These are phyloP conservation scores for Moesziomyces sp. DNA, from an alignment of 1,284 basidiomycete species.

Conservation along the genomic window DNA sequence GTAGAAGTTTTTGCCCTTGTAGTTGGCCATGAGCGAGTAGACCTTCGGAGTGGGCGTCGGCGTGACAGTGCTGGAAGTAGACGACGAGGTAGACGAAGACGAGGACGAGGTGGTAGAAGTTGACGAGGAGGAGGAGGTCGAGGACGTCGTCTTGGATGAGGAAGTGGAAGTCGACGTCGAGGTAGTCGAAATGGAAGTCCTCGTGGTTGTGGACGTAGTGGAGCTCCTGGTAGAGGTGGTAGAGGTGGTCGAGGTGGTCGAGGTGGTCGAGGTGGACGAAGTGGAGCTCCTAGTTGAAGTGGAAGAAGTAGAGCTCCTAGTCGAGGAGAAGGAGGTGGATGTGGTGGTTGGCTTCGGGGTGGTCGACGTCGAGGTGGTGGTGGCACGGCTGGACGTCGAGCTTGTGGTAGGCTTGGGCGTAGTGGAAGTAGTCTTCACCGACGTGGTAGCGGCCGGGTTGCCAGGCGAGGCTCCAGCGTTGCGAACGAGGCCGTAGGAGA, in stretches of 20 bases:
- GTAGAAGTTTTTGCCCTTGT: conserved; percentile 51
- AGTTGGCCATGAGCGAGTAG: conserved; percentile 40
- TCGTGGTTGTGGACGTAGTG: conserved; percentile 6
- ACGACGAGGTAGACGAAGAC: conserved; percentile 9
- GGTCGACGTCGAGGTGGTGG: conserved; percentile 1
- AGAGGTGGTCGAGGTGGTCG: not conserved
- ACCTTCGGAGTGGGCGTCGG: conserved; percentile 33
- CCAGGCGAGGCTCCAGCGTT: not conserved
- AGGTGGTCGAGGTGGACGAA: not conserved
- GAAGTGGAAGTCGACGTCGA: not conserved
- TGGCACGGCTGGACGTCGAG: conserved; percentile 4
- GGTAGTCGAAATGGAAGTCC: not conserved
- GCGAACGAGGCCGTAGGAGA: conserved; percentile 25
- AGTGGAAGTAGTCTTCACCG: conserved; percentile 1
- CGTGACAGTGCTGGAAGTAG: conserved; percentile 16
- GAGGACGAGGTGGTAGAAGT: conserved; percentile 2
- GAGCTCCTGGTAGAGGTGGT: conserved; percentile 1
- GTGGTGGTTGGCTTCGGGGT: not conserved
- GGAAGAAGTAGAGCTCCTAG: not conserved
- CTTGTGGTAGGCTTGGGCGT: conserved; percentile 8
- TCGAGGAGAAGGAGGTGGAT: conserved; percentile 7
- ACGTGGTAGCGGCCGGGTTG: conserved; percentile 3
- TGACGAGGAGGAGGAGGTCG: not conserved
- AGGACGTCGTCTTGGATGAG: not conserved
- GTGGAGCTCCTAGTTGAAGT: conserved; percentile 4